These are phyloP conservation scores for Colletotrichum lini DNA, from an alignment of 2,329 filamentous ascomycete species.

Conservation along the genomic window DNA sequence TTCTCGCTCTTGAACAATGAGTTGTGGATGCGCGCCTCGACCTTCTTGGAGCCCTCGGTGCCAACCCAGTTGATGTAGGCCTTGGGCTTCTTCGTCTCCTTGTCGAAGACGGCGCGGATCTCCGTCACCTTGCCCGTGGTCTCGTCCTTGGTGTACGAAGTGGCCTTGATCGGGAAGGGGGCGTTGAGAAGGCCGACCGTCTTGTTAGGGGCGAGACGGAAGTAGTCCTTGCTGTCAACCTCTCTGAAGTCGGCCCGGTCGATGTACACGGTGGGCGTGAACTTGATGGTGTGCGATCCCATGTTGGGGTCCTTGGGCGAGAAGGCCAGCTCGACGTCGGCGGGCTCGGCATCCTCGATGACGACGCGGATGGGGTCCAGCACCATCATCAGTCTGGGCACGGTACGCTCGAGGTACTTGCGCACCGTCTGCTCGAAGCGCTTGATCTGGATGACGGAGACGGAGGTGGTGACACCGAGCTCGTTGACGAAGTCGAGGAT, in stretches of 20 bases:
- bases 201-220: constrained; percentile 84
- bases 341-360: constrained; percentile 83
- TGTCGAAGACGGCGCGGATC: constrained; percentile 75
- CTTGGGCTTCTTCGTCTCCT: constrained; percentile 81
- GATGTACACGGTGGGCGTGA: constrained; percentile 88
- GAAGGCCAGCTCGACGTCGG: constrained; percentile 78
- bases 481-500: constrained; percentile 93
- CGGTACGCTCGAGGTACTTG: constrained; percentile 87
- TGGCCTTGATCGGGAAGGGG: constrained; percentile 79
- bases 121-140: constrained; percentile 75
- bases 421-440: constrained; percentile 91
- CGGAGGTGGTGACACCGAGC: constrained; percentile 88
- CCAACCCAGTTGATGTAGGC: constrained; percentile 93
- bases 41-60: constrained; percentile 74
- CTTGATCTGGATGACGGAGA: constrained; percentile 82
- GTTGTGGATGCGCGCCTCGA: constrained; percentile 85
- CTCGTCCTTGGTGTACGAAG: constrained; percentile 77
- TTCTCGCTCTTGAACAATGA: constrained; percentile 89
- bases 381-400: constrained; percentile 90
- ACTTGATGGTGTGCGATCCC: constrained; percentile 71
- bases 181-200: constrained; percentile 81
- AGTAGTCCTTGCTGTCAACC: constrained; percentile 81
- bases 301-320: constrained; percentile 83
- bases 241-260: constrained; percentile 86
- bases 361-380: constrained; percentile 87